Base-by-base conservation (phyloP, 257 asterid genomes). In the Leptodermis oblonga region DNA sequence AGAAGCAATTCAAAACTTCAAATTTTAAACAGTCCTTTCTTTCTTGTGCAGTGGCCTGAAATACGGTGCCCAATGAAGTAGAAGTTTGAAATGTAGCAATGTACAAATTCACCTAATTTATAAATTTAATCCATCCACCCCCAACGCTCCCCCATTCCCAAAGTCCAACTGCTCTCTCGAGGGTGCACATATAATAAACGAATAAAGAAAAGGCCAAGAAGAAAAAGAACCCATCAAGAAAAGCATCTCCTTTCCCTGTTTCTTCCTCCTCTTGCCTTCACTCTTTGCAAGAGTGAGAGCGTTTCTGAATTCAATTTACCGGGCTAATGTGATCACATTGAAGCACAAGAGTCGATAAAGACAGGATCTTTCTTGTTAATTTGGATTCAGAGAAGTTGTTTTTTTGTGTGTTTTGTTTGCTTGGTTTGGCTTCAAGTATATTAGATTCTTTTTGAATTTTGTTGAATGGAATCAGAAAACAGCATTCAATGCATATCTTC, bases 401-500 rank as follows among this genome's bases (percentile, higher is more conserved):
- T 43, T 43, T 11, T 43, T 43, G 1, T 43, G 3, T 14, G 3
- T 37, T 8, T 31, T 41, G 6, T 41, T 25, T 26, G 39, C 20
- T 41, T 30, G 37, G 25, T 10, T 6, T 42, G 63, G 13, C 7
- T 62, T 18, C 20, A 39, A 43, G 41, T 52, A n/a, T 56, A 1
- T 7, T 42, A 45, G 55, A n/a, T 31, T 72, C 41, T 55, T 55
- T 67, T 64, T 30, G 42, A 30, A 59, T 52, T 52, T 1, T 3
- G 28, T 58, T 30, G 64, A 61, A 82, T 82, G 86, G 81, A 82
- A 48, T 61, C 70, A 70, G 73, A 80, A 41, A 75, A 79, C 72
- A 78, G 83, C 74, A 78, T 78, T 67, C 79, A 82, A 82, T 82
- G 86, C 79, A 62, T 78, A 70, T 62, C 86, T 70, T 73, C 81